These are phyloP conservation scores for Syzygium grande DNA, from an alignment of 345 rosid species.

Conservation along the genomic window DNA sequence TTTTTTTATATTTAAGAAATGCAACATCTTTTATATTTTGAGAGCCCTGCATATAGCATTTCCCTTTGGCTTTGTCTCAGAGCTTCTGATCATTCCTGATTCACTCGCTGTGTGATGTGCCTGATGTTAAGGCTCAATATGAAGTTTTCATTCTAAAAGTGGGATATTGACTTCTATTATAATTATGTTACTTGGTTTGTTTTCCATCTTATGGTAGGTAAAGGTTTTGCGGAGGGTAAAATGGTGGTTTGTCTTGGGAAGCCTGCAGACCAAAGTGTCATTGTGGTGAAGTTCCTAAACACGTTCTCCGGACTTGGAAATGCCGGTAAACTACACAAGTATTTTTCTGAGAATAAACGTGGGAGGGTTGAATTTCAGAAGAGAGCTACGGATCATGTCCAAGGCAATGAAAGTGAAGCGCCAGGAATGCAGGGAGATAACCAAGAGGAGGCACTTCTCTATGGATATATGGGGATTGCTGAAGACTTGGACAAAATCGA, in stretches of 20 bases:
- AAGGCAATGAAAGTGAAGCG: background rate
- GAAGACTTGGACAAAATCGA: constrained; percentile 54
- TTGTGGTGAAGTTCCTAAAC: constrained; percentile 38
- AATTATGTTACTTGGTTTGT: background rate
- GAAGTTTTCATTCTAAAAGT: background rate
- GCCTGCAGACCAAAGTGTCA: constrained; percentile 46
- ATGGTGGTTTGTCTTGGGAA: constrained; percentile 43
- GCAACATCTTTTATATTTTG: background rate
- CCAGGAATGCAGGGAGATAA: constrained; percentile 17
- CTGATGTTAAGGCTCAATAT: background rate
- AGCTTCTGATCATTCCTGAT: background rate
- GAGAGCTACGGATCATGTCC: constrained; percentile 4
- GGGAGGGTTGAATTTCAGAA: constrained; percentile 36
- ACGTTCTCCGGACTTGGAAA: constrained; percentile 37
- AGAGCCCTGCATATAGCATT: background rate
- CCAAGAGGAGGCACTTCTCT: constrained; percentile 25
- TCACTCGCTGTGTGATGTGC: background rate
- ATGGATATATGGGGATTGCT: constrained; percentile 45
- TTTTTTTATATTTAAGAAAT: background rate
- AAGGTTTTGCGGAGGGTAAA: constrained; percentile 43
- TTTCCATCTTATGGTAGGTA: constrained; percentile 14
- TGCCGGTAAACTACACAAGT: constrained; percentile 38
- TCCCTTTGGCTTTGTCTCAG: background rate
- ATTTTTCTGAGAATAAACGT: constrained; percentile 27
- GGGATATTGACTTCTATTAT: background rate